These are phyloP conservation scores for Metschnikowia bowlesiae DNA, from an alignment of 805 yeast species.

Conservation along the genomic window DNA sequence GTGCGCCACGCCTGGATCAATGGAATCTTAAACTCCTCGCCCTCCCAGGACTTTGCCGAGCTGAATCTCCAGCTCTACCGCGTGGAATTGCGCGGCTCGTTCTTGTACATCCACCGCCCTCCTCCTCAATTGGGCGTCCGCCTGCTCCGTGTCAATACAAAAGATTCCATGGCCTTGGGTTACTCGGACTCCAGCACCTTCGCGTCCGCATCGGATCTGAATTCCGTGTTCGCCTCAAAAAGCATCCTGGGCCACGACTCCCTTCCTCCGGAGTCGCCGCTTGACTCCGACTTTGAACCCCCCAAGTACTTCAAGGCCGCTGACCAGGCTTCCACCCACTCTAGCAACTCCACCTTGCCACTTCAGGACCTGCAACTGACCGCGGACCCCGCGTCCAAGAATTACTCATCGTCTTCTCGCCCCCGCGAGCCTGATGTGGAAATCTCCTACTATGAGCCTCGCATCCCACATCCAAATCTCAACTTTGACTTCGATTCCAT, in stretches of 20 bases:
- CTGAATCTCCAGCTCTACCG: constrained; percentile 15
- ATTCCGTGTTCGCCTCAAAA: neutral
- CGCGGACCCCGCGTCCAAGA: neutral
- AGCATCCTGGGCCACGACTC: neutral
- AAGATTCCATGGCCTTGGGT: neutral
- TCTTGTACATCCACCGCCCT: constrained; percentile 47
- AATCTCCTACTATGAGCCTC: constrained; percentile 24
- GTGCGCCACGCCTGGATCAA: constrained; percentile 38
- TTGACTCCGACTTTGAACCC: neutral
- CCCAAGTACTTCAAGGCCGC: neutral
- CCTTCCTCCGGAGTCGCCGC: neutral
- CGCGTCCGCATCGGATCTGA: neutral
- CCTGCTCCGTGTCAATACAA: constrained; percentile 12
- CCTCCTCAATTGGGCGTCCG: constrained; percentile 16
- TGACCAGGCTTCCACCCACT: neutral
- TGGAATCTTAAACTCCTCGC: constrained; percentile 30
- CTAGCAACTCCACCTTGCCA: neutral
- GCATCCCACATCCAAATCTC: constrained; percentile 35
- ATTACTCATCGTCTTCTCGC: neutral
- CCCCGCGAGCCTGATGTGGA: neutral
- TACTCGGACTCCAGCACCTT: neutral
- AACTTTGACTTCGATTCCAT: constrained; percentile 41
- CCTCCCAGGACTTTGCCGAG: constrained; percentile 26
- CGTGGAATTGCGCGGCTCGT: constrained; percentile 55
- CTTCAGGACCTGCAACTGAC: neutral